Conservation (phyloP, 2,329 filamentous ascomycete genomes). For the Colletotrichum coccodes region DNA sequence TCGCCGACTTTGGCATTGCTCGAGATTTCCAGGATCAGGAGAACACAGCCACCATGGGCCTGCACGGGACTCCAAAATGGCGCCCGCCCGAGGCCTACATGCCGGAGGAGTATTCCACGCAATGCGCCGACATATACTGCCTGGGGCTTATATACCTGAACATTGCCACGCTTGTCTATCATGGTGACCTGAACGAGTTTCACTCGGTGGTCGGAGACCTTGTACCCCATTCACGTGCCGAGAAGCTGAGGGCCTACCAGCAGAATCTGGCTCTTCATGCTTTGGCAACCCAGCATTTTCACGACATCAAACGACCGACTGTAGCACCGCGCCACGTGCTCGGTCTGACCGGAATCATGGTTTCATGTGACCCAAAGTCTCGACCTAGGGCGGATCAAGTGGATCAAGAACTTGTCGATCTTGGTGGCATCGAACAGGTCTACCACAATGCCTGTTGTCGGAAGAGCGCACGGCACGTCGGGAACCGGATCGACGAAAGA, state of each 20-base stretch:
- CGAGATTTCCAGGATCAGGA: conserved; percentile 56
- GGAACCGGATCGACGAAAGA: conserved; percentile 49
- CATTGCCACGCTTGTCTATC: conserved; percentile 55
- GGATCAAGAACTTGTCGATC: conserved; percentile 52
- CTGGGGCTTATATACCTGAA: conserved; percentile 57
- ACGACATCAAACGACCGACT: conserved; percentile 48
- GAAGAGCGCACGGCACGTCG: conserved; percentile 46
- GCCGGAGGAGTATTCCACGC: conserved; percentile 52
- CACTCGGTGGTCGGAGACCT: conserved; percentile 41
- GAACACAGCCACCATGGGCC: conserved; percentile 54
- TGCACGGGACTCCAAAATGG: conserved; percentile 55
- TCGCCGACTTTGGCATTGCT: conserved; percentile 61
- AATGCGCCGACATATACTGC: conserved; percentile 59
- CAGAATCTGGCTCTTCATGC: conserved; percentile 47
- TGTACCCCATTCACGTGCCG: conserved; percentile 43
- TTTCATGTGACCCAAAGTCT: conserved; percentile 42
- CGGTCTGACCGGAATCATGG: conserved; percentile 48
- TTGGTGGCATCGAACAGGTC: conserved; percentile 58
- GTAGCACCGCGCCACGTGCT: conserved; percentile 53
- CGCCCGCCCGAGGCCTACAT: conserved; percentile 55
- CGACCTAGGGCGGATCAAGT: conserved; percentile 48
- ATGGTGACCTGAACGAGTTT: conserved; percentile 49
- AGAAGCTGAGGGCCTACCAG: conserved; percentile 47
- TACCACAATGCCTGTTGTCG: conserved; percentile 58
- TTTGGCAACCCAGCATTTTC: conserved; percentile 49